These are phyloP conservation scores for Groenewaldozyma auringiensis DNA, from an alignment of 1,139 yeast species.

Conservation along the genomic window DNA sequence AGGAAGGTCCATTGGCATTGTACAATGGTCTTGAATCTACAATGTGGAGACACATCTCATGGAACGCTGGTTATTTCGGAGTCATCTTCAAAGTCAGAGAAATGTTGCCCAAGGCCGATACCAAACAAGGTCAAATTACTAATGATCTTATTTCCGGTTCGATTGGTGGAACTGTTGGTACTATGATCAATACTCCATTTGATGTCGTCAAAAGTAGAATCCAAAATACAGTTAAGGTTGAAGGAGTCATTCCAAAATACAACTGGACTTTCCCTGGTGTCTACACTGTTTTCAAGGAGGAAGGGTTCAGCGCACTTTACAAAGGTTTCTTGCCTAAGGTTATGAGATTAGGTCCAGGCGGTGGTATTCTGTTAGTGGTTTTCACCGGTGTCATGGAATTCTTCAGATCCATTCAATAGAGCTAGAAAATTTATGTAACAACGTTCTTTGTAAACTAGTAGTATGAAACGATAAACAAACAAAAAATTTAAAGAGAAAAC, in stretches of 20 bases:
- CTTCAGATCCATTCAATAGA: conserved; percentile 60
- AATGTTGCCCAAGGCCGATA: conserved; percentile 70
- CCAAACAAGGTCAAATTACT: conserved; percentile 61
- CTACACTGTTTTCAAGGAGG: conserved; percentile 75
- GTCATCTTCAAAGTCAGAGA: conserved; percentile 80
- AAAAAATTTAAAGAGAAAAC: background rate
- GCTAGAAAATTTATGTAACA: background rate
- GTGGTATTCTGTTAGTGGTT: conserved; percentile 93
- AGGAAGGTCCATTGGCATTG: conserved; percentile 74
- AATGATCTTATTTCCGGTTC: conserved; percentile 90
- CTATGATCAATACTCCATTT: conserved; percentile 87
- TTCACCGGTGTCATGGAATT: conserved; percentile 93
- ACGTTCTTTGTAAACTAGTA: background rate
- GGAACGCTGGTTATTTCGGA: conserved; percentile 99
- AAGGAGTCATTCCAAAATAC: conserved; percentile 65
- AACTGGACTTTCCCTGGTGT: conserved; percentile 88
- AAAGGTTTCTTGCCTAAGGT: conserved; percentile 96
- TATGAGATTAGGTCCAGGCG: conserved; percentile 96
- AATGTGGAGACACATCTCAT: conserved; percentile 88
- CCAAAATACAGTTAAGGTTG: conserved; percentile 70
- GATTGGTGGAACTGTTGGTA: conserved; percentile 95
- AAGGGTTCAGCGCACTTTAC: conserved; percentile 65
- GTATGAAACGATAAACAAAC: background rate
- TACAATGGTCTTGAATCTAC: conserved; percentile 97
- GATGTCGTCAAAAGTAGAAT: conserved; percentile 97